Evolutionary conservation across 148 eudicot species (phyloP).

Genomic region (Fagopyrum tataricum): DNA sequence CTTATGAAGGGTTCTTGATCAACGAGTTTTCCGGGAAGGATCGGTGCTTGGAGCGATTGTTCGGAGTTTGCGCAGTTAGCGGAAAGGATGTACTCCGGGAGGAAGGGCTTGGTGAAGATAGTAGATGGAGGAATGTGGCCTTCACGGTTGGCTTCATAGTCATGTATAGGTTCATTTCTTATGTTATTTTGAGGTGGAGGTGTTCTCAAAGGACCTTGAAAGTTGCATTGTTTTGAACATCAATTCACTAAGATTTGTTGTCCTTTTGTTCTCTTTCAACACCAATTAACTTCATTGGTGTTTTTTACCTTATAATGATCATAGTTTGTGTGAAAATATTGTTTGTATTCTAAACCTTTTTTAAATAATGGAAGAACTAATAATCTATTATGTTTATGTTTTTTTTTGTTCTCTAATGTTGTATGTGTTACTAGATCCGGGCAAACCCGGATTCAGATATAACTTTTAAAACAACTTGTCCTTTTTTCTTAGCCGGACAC

Average conservation of each 20-base stretch:
- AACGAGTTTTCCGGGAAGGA: constrained; percentile 71
- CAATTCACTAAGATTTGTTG: not conserved
- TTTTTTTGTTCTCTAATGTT: too few relatives aligned
- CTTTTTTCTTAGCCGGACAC: too few relatives aligned
- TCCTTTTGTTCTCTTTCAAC: not conserved
- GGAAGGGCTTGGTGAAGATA: constrained; percentile 60
- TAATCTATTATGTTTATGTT: not conserved
- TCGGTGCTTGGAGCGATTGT: constrained; percentile 59
- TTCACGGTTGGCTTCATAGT: constrained; percentile 68
- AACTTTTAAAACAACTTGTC: too few relatives aligned
- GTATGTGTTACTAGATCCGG: too few relatives aligned
- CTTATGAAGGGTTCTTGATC: constrained; percentile 87
- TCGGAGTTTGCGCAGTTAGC: constrained; percentile 57
- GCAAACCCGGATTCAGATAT: too few relatives aligned
- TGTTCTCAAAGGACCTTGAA: constrained; percentile 59
- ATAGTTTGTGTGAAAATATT: constrained; percentile 7
- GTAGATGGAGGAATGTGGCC: constrained; percentile 76
- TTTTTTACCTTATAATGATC: not conserved
- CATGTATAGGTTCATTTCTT: constrained; percentile 78
- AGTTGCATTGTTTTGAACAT: constrained; percentile 32
- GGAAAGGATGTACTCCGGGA: constrained; percentile 78
- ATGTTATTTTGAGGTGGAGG: constrained; percentile 75
- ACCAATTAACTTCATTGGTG: not conserved
- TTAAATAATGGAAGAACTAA: not conserved
- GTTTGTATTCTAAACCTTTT: not conserved